Percentiles rank a stretch among this genome's conserved stretches.
phyloP scores from a whole-genome alignment of 805 yeast species.

The Candida nemodendra region DNA sequence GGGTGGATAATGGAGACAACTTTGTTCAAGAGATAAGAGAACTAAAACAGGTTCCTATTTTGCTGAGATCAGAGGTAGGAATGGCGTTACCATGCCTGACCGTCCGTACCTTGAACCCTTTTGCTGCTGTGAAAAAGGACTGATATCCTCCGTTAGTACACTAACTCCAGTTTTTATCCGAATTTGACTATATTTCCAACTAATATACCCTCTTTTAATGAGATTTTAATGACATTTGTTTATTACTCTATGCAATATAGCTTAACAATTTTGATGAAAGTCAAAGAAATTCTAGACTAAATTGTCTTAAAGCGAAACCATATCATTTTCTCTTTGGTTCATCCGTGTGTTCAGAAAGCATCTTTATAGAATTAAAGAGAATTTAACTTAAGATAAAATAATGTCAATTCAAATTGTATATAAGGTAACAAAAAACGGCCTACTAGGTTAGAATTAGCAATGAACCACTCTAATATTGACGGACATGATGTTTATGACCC shows the following conservation, averaged over 20 bases:
- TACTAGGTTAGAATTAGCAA: too few relatives aligned
- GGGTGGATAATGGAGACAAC: slow-evolving; percentile 54
- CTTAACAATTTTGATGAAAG: slow-evolving; percentile 1
- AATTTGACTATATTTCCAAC: slow-evolving; percentile 5
- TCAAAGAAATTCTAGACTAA: too few relatives aligned
- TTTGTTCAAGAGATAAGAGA: slow-evolving; percentile 81
- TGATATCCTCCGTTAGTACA: slow-evolving; percentile 1
- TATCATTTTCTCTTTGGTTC: too few relatives aligned
- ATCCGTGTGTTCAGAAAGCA: too few relatives aligned
- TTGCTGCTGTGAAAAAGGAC: slow-evolving; percentile 31
- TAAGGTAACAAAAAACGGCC: too few relatives aligned
- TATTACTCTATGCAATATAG: slow-evolving; percentile 1
- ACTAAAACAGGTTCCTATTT: slow-evolving; percentile 74
- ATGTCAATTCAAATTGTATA: too few relatives aligned
- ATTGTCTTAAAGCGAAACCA: too few relatives aligned
- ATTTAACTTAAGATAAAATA: too few relatives aligned
- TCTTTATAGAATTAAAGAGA: too few relatives aligned
- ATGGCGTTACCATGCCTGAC: slow-evolving; percentile 95
- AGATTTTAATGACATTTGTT: slow-evolving; percentile 9
- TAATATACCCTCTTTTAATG: slow-evolving; percentile 19
- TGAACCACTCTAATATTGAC: too few relatives aligned
- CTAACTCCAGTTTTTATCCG: slow-evolving; percentile 2
- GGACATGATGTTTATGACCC: slow-evolving; percentile 1
- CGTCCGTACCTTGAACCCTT: slow-evolving; percentile 89
- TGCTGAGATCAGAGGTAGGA: slow-evolving; percentile 88